These are phyloP conservation scores for Castanopsis chinensis DNA, from an alignment of 306 rosid species.

Conservation along the genomic window DNA sequence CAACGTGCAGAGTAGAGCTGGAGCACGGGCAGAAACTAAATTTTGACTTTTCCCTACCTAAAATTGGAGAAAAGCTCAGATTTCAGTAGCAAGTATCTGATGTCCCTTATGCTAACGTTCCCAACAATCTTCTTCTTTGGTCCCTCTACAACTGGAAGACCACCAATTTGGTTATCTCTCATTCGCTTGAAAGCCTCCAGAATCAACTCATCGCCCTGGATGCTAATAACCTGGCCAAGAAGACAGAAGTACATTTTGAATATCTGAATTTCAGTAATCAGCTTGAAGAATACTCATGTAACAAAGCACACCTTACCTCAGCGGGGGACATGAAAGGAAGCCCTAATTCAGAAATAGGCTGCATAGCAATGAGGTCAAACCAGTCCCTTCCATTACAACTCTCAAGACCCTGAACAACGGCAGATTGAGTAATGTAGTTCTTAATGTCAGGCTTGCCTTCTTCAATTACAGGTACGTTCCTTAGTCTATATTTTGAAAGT, in stretches of 20 bases:
- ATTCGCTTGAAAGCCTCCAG: slow-evolving; percentile 93
- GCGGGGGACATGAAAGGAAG: slow-evolving; percentile 78
- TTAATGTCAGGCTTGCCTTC: slow-evolving; percentile 59
- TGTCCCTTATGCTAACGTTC: slow-evolving; percentile 68
- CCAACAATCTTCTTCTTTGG: slow-evolving; percentile 69
- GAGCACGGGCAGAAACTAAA: slow-evolving; percentile 11
- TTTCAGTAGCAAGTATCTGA: slow-evolving; percentile 65
- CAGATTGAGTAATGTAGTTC: slow-evolving; percentile 94
- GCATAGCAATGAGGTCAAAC: slow-evolving; percentile 75
- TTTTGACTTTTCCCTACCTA: slow-evolving; percentile 41
- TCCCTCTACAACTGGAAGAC: slow-evolving; percentile 78
- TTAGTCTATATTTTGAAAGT: slow-evolving; percentile 85
- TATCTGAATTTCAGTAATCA: slow-evolving; percentile 13
- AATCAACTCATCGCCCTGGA: slow-evolving; percentile 58
- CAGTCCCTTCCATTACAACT: slow-evolving; percentile 81
- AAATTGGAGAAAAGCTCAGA: slow-evolving; percentile 84
- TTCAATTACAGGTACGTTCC: slow-evolving; percentile 88
- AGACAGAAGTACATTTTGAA: slow-evolving; percentile 8
- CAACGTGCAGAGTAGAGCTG: background rate
- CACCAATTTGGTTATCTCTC: slow-evolving; percentile 75
- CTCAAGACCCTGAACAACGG: slow-evolving; percentile 80
- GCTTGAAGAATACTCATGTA: background rate
- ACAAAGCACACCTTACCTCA: slow-evolving; percentile 42
- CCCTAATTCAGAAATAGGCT: slow-evolving; percentile 64
- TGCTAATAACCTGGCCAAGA: slow-evolving; percentile 56